Evolutionary conservation across 208 protist genomes (phyloP), one percentile per base, ranked within the genome.

Genomic region (Trypanosoma congolense): DNA sequence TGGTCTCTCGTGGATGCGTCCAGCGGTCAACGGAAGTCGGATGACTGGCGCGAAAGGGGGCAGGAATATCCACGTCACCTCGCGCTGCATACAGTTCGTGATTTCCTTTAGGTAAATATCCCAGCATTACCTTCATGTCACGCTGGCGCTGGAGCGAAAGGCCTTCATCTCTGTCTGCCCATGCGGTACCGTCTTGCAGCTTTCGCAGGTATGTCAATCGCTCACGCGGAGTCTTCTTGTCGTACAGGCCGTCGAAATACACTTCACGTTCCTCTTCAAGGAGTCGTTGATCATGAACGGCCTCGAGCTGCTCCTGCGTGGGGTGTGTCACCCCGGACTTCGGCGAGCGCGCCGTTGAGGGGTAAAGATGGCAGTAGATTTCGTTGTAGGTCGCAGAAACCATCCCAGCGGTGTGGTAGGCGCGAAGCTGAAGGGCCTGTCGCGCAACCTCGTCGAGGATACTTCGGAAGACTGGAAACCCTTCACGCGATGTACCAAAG

Each of bases 41-140:
- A 59, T 93, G 86, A 48, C 80, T 89, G 8, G 82, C 71, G 59
- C 86, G 86, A 59, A 93, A 93, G 16, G 86, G 86, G 0, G 76
- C 71, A 1, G 77, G 72, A 9, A 93, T 63, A 55, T 93, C 77
- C 10, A 93, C 86, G 47, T 93, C 86, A 44, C 86, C 86, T 24
- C 86, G 79, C 19, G 86, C 86, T 9, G 77, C 80, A 67, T 93
- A 93, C 16, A 93, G 57, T 47, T 93, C 83, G 19, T 63, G 70
- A 70, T 93, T 93, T 41, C 86, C 86, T 46, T 93, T 93, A 16
- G 86, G 86, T 33, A 93, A 47, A 48, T 85, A 93, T 5, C 86
- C 86, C 18, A 90, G 80, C 82, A 87, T 87, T 29, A 93, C 70
- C 73, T 93, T 93, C 31, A 91, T 73, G 19, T 75, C 76, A 43